Base-by-base conservation (phyloP, 306 rosid species). In the Quercus ilex region DNA sequence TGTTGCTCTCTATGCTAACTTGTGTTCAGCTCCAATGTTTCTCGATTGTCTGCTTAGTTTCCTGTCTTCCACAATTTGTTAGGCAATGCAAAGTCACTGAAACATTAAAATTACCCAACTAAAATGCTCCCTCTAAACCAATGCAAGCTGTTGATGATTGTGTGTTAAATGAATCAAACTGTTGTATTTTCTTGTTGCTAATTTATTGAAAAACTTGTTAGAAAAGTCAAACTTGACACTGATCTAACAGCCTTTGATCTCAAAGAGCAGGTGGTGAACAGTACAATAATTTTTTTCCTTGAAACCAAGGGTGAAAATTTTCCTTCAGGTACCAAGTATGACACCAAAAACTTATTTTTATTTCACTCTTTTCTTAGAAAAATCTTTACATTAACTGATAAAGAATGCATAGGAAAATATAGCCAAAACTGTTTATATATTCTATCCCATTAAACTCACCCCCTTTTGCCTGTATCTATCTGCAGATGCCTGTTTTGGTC, bases 261-360 rank as follows among this genome's bases (percentile, higher is more conserved):
- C 80, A 91, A 89, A 85, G 91, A 88, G 78, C 86, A 7, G 43
- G 10, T 95, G 14, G 97, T 95, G 58, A 88, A 81, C 97, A 93
- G 82, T 95, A 90, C 88, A 91, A 95, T 88, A 82, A 82, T 53
- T 93, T 87, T 87, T 57, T 95, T 90, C 78, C 78, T 85, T 23
- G 91, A 93, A 86, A 90, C 89, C 51, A 90, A 31, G 59, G 99
- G 93, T 8, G 85, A 88, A 75, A 81, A 81, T 2, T 95, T 95
- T 43, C 99, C 99, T 79, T 88, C 98, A 91, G 99, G 99, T 93
- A 74, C 86, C 59, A 30, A 80, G 69, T 76, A 38, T 75, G 74
- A 59, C 49, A 23, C 56, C 58, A 18, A 72, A 76, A 73, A 28
- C 23, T 77, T 71, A 73, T 80, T 78, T 81, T 55, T 6, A 15